These are phyloP conservation scores for Sporormia fimetaria DNA, from an alignment of 495 filamentous ascomycete genomes.

Conservation along the genomic window DNA sequence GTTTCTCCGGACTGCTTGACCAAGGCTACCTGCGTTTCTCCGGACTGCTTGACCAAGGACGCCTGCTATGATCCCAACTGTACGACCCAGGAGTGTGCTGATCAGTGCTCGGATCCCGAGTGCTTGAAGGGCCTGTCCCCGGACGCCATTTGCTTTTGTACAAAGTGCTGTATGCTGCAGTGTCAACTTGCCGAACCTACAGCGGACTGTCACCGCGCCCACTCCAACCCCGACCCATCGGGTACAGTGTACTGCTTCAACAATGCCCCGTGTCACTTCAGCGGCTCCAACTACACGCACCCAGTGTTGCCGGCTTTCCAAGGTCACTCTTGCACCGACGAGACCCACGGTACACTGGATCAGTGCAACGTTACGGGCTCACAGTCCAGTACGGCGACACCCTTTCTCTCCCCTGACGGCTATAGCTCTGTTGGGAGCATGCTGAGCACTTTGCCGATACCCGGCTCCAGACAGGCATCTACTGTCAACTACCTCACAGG, in stretches of 20 bases:
- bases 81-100: conserved; percentile 4
- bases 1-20: no score
- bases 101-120: conserved; percentile 19
- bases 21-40: conserved; percentile 15
- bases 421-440: conserved; percentile 8
- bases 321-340: conserved; percentile 8
- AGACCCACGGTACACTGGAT: neutral
- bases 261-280: conserved; percentile 15
- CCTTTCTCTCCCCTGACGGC: conserved; percentile 10
- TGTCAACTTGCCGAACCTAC: conserved; percentile 16
- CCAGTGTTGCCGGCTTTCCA: conserved; percentile 5
- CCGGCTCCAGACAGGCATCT: neutral
- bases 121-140: conserved; percentile 19
- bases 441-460: conserved; percentile 5
- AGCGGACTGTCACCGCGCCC: conserved; percentile 13
- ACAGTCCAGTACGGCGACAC: conserved; percentile 8
- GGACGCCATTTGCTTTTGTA: conserved; percentile 17
- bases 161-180: conserved; percentile 12
- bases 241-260: conserved; percentile 18
- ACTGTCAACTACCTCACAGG: conserved; percentile 5
- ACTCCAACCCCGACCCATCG: conserved; percentile 7
- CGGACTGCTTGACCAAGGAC: conserved; percentile 11
- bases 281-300: conserved; percentile 4
- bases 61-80: conserved; percentile 18
- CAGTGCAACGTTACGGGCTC: conserved; percentile 3